Conservation (phyloP, 805 yeast species). For the Zygosaccharomyces bailii region DNA sequence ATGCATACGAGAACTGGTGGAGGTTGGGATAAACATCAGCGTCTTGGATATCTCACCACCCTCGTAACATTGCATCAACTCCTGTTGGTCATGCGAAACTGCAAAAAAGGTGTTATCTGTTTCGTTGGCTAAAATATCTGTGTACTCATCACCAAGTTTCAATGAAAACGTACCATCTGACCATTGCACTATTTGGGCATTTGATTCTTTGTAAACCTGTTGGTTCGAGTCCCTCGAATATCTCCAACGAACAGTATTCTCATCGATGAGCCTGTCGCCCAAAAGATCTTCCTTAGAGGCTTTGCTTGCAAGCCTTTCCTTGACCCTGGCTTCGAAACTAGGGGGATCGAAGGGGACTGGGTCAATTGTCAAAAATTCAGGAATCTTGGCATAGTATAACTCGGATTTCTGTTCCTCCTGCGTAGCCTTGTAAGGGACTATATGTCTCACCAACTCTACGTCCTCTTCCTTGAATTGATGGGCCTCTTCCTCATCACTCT, state of each 20-base stretch:
- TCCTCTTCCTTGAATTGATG: conserved; percentile 37
- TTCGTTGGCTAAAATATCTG: conserved; percentile 67
- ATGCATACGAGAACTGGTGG: conserved; percentile 84
- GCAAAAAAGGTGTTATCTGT: conserved; percentile 70
- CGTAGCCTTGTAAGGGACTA: conserved; percentile 48
- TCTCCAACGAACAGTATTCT: conserved; percentile 92
- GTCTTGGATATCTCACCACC: conserved; percentile 61
- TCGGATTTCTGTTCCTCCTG: conserved; percentile 34
- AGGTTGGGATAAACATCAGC: conserved; percentile 81
- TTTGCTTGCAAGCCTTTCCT: conserved; percentile 34
- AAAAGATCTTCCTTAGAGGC: conserved; percentile 46
- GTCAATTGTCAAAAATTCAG: conserved; percentile 77
- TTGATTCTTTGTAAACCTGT: conserved; percentile 72
- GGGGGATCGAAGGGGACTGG: conserved; percentile 86
- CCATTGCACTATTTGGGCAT: conserved; percentile 90
- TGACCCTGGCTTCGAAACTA: conserved; percentile 50
- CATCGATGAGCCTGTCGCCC: conserved; percentile 65
- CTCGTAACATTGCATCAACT: conserved; percentile 57
- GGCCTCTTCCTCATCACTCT: conserved; percentile 35
- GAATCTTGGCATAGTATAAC: conserved; percentile 59
- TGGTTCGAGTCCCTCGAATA: conserved; percentile 75
- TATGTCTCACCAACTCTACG: conserved; percentile 40
- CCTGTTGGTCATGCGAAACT: conserved; percentile 65
- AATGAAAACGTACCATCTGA: conserved; percentile 85
- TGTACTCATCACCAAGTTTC: conserved; percentile 82